Evolutionary conservation across 768 basidiomycete genomes (phyloP).

Genomic region (Cytidiella melzeri): DNA sequence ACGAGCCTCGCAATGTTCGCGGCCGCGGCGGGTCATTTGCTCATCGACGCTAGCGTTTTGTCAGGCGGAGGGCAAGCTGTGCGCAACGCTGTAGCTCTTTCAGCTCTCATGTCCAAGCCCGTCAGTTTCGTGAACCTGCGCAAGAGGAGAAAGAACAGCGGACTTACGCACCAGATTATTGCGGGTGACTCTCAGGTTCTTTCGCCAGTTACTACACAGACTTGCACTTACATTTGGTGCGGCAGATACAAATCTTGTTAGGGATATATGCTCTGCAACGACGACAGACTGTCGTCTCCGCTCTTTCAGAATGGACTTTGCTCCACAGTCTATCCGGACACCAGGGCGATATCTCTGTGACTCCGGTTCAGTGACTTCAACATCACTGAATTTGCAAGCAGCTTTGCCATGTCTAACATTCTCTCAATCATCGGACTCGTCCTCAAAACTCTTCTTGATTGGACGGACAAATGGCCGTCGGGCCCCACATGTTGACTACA

Average conservation of each 20-base stretch:
- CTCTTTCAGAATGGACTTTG: slow-evolving; percentile 50
- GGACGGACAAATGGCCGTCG: slow-evolving; percentile 70
- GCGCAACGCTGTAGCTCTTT: slow-evolving; percentile 59
- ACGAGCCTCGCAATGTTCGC: too few relatives aligned
- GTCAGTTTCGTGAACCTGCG: slow-evolving; percentile 59
- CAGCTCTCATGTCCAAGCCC: slow-evolving; percentile 58
- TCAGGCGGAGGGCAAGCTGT: slow-evolving; percentile 69
- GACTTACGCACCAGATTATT: slow-evolving; percentile 68
- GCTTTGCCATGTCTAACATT: slow-evolving; percentile 66
- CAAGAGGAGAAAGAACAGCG: slow-evolving; percentile 49
- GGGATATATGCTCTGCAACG: slow-evolving; percentile 51
- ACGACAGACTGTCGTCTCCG: slow-evolving; percentile 48
- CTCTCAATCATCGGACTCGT: slow-evolving; percentile 21
- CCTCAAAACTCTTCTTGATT: slow-evolving; percentile 47
- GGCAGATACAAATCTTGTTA: slow-evolving; percentile 60
- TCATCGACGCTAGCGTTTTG: slow-evolving; percentile 39
- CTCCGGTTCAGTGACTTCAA: slow-evolving; percentile 62
- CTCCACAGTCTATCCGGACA: slow-evolving; percentile 39
- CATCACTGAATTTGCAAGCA: slow-evolving; percentile 65
- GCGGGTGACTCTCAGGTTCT: slow-evolving; percentile 37
- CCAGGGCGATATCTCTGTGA: slow-evolving; percentile 39
- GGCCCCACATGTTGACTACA: slow-evolving; percentile 77
- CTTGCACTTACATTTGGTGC: background rate
- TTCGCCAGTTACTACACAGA: background rate
- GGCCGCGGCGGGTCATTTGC: slow-evolving; percentile 2